A percentile compares a stretch with the other conserved stretches of the same genome.
phyloP scores from a whole-genome alignment of 257 asterid genomes.

The Solanum ahanhuiri region DNA sequence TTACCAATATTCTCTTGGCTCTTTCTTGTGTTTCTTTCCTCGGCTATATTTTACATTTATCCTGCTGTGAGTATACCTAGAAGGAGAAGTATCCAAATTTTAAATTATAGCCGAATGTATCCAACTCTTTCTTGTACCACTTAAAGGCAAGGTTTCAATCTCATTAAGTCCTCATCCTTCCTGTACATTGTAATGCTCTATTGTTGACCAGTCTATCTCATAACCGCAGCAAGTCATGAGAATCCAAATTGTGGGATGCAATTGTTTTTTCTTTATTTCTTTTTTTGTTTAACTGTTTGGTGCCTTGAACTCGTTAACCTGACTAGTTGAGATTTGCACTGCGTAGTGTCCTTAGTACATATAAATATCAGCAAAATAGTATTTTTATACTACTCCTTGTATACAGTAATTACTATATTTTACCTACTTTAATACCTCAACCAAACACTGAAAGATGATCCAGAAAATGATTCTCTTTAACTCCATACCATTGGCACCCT shows the following conservation, averaged over 20 bases:
- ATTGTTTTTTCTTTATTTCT: not conserved
- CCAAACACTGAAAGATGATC: not conserved
- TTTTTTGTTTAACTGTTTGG: not conserved
- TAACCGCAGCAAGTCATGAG: not conserved
- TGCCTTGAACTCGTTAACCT: not conserved
- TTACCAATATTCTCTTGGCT: not conserved
- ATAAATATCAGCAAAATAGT: not conserved
- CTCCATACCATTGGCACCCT: not conserved
- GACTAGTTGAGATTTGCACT: not conserved
- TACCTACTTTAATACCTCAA: not conserved
- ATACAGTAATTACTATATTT: not conserved
- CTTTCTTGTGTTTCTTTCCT: constrained; percentile 1
- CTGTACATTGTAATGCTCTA: not conserved
- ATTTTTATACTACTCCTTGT: not conserved
- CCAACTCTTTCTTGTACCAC: not conserved
- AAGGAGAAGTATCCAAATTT: not conserved
- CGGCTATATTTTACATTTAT: not conserved
- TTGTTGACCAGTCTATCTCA: not conserved
- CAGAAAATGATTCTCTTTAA: not conserved
- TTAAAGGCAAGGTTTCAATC: not conserved
- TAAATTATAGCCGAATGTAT: not conserved
- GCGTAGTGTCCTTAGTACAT: not conserved
- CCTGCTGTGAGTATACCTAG: not conserved
- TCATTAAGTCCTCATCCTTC: not conserved
- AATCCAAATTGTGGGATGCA: not conserved